Evolutionary conservation across 2,329 filamentous ascomycete species (phyloP).

Genomic region (Arthrobotrys megalospora): DNA sequence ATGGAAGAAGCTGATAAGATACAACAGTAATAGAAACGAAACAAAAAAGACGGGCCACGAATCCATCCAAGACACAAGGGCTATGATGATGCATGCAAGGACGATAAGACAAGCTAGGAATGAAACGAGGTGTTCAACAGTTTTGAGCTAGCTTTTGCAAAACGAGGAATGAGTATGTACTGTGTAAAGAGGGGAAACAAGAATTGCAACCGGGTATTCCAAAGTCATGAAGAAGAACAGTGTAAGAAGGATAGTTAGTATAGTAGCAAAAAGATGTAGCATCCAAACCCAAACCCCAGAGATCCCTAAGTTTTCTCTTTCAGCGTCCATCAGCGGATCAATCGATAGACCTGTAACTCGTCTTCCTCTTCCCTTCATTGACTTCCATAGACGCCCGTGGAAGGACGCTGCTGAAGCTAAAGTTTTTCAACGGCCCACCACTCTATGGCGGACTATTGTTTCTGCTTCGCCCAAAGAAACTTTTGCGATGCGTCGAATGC

Average conservation of each 20-base stretch:
- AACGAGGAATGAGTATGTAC: slow-evolving; percentile 3
- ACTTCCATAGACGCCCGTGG: slow-evolving; percentile 11
- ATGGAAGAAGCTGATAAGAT: slow-evolving; percentile 11
- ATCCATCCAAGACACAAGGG: slow-evolving; percentile 26
- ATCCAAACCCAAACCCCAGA: slow-evolving; percentile 14
- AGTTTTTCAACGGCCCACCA: slow-evolving; percentile 48
- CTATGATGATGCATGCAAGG: slow-evolving; percentile 22
- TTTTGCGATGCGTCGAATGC: slow-evolving; percentile 36
- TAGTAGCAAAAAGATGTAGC: not conserved
- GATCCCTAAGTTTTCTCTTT: slow-evolving; percentile 1
- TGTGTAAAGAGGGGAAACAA: slow-evolving; percentile 3
- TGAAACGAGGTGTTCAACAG: not conserved
- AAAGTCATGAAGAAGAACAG: slow-evolving; percentile 19
- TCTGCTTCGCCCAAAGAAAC: slow-evolving; percentile 47
- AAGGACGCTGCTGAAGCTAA: slow-evolving; percentile 45
- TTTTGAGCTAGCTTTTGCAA: slow-evolving; percentile 19
- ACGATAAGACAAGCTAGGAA: slow-evolving; percentile 1
- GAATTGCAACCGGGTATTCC: slow-evolving; percentile 53
- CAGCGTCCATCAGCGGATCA: not conserved
- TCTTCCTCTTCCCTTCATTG: slow-evolving; percentile 22
- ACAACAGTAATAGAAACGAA: not conserved
- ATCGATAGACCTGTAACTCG: slow-evolving; percentile 51
- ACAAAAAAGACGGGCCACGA: slow-evolving; percentile 3
- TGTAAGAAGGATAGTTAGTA: slow-evolving; percentile 5
- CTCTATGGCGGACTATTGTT: slow-evolving; percentile 56